Conservation (phyloP, 352 stramenopile species). For the Pilasporangium apinafurcum region DNA sequence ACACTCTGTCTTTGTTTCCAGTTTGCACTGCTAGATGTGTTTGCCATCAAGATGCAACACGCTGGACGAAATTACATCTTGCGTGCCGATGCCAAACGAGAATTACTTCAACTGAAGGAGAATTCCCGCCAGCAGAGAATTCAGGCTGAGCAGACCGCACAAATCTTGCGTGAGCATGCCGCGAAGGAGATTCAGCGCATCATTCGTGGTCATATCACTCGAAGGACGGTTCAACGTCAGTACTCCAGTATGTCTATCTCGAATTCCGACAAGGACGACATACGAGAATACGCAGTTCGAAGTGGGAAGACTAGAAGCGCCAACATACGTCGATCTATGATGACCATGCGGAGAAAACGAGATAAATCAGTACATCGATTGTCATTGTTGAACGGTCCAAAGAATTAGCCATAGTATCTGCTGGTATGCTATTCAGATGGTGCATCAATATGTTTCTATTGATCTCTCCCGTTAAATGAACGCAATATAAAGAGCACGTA, state of each 20-base stretch:
- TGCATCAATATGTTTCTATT: too few relatives aligned
- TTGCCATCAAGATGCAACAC: constrained; percentile 37
- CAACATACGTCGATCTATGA: constrained; percentile 11
- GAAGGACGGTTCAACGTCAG: constrained; percentile 25
- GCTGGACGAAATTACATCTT: constrained; percentile 20
- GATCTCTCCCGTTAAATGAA: too few relatives aligned
- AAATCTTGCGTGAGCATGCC: constrained; percentile 14
- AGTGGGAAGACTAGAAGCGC: constrained; percentile 6
- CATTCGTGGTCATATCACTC: constrained; percentile 21
- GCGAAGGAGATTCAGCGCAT: constrained; percentile 40
- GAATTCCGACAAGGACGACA: constrained; percentile 16
- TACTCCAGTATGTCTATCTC: constrained; percentile 21
- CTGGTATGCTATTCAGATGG: too few relatives aligned
- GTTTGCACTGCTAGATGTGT: constrained; percentile 20
- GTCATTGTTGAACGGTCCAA: not conserved
- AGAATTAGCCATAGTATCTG: too few relatives aligned
- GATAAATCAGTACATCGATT: constrained; percentile 34
- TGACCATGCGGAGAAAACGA: constrained; percentile 19
- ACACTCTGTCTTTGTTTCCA: too few relatives aligned
- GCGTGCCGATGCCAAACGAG: constrained; percentile 15
- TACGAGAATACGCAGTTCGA: constrained; percentile 10
- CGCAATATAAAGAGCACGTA: too few relatives aligned
- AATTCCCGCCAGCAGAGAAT: constrained; percentile 12
- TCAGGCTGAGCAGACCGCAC: constrained; percentile 6
- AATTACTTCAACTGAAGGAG: too few relatives aligned